A percentile compares a stretch with the other conserved stretches of the same genome.
Evolutionary conservation across 768 basidiomycete genomes (phyloP).

Genomic region (Boletellus ananiceps): DNA sequence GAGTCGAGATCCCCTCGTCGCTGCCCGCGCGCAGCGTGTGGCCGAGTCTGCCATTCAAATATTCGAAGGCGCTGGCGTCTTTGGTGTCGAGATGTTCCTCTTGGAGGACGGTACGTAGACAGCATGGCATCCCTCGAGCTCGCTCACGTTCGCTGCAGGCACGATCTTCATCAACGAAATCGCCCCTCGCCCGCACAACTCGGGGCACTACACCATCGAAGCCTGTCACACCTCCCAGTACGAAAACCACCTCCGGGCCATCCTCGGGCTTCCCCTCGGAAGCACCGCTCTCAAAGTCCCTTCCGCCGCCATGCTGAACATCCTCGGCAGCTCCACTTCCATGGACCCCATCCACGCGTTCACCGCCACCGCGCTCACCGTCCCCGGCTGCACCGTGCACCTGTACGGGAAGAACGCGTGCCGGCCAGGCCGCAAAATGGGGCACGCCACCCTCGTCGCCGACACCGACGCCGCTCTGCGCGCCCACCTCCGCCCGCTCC

Average conservation of each 20-base stretch:
- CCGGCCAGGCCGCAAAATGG: constrained; percentile 94
- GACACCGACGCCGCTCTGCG: constrained; percentile 72
- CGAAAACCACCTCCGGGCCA: constrained; percentile 94
- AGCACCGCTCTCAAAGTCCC: constrained; percentile 85
- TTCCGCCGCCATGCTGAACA: constrained; percentile 88
- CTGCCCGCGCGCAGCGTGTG: constrained; percentile 56
- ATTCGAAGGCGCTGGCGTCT: constrained; percentile 86
- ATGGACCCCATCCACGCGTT: constrained; percentile 57
- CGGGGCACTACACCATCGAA: constrained; percentile 98
- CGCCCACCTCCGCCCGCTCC: constrained; percentile 64
- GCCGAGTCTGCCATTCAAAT: constrained; percentile 79
- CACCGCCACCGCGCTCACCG: constrained; percentile 53
- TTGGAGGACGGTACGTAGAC: constrained; percentile 64
- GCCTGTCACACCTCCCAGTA: constrained; percentile 96
- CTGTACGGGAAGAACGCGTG: constrained; percentile 93
- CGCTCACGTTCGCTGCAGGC: constrained; percentile 40
- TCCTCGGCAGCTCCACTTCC: constrained; percentile 77
- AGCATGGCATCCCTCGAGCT: constrained; percentile 13
- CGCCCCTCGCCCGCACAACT: constrained; percentile 96
- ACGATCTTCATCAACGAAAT: constrained; percentile 90
- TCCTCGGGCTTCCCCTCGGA: constrained; percentile 85
- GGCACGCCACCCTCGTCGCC: constrained; percentile 89
- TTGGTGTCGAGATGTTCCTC: constrained; percentile 98
- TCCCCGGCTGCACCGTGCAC: constrained; percentile 78
- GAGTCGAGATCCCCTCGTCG: constrained; percentile 48